These are phyloP conservation scores for Rosa rugosa DNA, from an alignment of 306 rosid genomes.

Conservation along the genomic window DNA sequence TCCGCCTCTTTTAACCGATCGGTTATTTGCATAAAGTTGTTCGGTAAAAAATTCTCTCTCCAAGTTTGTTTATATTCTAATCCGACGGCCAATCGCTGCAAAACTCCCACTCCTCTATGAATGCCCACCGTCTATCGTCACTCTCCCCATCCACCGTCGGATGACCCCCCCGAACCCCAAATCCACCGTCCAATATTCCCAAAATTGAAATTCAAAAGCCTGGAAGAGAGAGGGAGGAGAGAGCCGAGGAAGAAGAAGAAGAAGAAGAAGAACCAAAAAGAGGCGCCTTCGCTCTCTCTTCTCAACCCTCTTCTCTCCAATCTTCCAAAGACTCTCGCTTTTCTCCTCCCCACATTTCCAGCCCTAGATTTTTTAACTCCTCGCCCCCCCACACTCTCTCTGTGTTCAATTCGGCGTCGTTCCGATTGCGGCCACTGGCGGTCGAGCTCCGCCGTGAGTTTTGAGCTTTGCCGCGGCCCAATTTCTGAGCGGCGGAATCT, in stretches of 20 bases:
- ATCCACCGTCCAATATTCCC: constrained; percentile 67
- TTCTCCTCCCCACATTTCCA: constrained; percentile 5
- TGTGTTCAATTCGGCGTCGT: constrained; percentile 31
- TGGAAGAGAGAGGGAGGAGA: constrained; percentile 88
- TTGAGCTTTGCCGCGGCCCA: constrained; percentile 40
- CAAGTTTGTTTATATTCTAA: neutral
- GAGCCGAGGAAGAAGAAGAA: constrained; percentile 45
- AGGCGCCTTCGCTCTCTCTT: constrained; percentile 35
- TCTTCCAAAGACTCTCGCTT: constrained; percentile 25
- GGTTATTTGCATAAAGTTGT: neutral
- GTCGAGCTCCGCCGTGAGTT: constrained; percentile 35
- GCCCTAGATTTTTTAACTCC: neutral
- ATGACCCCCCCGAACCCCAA: constrained; percentile 19
- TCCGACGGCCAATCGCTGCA: neutral
- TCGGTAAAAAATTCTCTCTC: neutral
- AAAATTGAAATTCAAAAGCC: constrained; percentile 97
- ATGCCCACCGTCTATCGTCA: constrained; percentile 42
- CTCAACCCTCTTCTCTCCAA: constrained; percentile 10
- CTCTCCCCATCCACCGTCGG: constrained; percentile 34
- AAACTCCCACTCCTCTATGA: constrained; percentile 37
- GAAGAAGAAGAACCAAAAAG: neutral
- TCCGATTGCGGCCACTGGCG: constrained; percentile 28
- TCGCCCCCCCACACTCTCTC: neutral
- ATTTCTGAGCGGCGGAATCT: constrained; percentile 1
- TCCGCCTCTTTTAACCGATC: no score